Base-by-base conservation (phyloP, 768 basidiomycete species). In the Crepidotus variabilis region DNA sequence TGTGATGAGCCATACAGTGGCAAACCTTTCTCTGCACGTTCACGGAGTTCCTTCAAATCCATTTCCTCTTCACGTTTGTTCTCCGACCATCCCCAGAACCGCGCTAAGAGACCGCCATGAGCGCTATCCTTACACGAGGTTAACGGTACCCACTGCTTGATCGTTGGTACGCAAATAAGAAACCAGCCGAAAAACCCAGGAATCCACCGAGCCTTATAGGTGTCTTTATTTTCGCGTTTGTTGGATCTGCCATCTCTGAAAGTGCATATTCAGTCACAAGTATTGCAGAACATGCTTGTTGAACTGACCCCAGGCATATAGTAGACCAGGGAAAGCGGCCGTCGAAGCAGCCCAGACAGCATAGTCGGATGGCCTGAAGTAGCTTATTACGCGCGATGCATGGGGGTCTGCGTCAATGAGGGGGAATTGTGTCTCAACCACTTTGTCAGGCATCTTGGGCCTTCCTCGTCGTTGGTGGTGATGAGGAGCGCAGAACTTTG, bases 1-100 rank as follows among this genome's bases (percentile, higher is more conserved):
- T 81, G 78, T 10, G 90, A 92, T 65, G 86, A 79, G 57, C 95
- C 94, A 66, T 96, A 91, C 50, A 98, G 70, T 9, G 94, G 85
- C 72, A 92, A 86, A 55, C 95, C 95, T 57, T 87, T 83, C 62
- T 74, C 73, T 2, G 84, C 88, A 21, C 84, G 84, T 60, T 89
- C 84, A 47, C 82, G 83, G 46, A 98, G 76, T 70, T 98, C 96
- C 14, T 77, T 78, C 39, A 86, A 65, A 68, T 98, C 96, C 71
- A 76, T 79, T 51, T 82, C 82, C 61, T 89, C 82, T 70, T 98
- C 96, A 14, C 83, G 78, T 60, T 84, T 82, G 73, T 96, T 96
- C 73, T 96, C 93, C 6, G 84, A 75, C 93, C 92, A 95, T 51
- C 93, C 93, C 92, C 91, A 94, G 78, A 96, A 92, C n/a, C 93